Conservation (phyloP, 345 rosid genomes). For the Ricinus communis region DNA sequence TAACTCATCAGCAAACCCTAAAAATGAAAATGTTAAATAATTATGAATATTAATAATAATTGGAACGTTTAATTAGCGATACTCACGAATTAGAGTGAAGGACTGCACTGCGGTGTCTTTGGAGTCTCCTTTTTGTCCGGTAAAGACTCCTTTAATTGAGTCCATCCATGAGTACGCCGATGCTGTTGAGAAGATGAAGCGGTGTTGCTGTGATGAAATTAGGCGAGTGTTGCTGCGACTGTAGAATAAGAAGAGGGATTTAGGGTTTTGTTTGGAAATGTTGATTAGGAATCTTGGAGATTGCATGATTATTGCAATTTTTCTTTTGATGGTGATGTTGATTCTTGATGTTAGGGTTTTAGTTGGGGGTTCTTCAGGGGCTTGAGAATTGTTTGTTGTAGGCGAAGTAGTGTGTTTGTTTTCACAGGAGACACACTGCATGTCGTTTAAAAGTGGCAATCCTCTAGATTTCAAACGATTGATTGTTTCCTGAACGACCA, state of each 20-base stretch:
- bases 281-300: not conserved
- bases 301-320: constrained; percentile 3
- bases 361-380: not conserved
- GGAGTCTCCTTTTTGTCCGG: constrained; percentile 58
- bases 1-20: constrained; percentile 79
- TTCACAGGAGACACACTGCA: too few relatives aligned
- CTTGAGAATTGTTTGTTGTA: too few relatives aligned
- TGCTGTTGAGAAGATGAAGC: constrained; percentile 54
- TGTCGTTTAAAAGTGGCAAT: too few relatives aligned
- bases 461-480: too few relatives aligned
- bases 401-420: too few relatives aligned
- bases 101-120: constrained; percentile 39
- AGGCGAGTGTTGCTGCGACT: constrained; percentile 10
- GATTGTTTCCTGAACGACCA: too few relatives aligned
- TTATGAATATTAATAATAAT: not conserved
- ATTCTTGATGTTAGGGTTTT: not conserved
- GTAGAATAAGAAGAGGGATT: constrained; percentile 3
- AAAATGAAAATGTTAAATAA: not conserved
- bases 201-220: constrained; percentile 38
- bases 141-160: constrained; percentile 74
- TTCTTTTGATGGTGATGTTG: not conserved
- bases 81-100: constrained; percentile 69
- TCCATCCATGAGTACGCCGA: constrained; percentile 71
- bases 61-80: not conserved
- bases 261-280: constrained; percentile 8